Conservation (phyloP, 345 rosid species). For the Sonneratia alba region DNA sequence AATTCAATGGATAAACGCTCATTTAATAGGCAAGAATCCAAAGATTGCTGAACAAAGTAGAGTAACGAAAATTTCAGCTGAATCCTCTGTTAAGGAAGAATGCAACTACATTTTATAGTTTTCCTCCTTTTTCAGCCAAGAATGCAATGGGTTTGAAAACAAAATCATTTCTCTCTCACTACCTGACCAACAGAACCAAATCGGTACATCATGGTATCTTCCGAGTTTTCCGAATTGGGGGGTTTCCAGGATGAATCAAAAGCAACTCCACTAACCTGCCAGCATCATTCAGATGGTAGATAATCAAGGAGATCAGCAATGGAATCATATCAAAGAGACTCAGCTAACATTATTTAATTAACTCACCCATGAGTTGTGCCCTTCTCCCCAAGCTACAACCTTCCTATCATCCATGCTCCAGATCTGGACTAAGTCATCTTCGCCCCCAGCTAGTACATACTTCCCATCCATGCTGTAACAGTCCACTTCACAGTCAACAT, state of each 20-base stretch:
- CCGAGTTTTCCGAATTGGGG: slow-evolving; percentile 76
- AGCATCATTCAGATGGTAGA: slow-evolving; percentile 18
- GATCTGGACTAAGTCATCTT: slow-evolving; percentile 97
- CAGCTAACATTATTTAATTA: slow-evolving; percentile 9
- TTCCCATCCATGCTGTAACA: slow-evolving; percentile 85
- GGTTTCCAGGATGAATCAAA: slow-evolving; percentile 94
- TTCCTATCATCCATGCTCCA: slow-evolving; percentile 99
- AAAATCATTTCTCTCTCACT: slow-evolving; percentile 10
- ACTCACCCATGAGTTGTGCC: slow-evolving; percentile 98
- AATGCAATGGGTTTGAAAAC: not conserved
- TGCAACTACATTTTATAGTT: not conserved
- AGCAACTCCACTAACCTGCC: slow-evolving; percentile 98
- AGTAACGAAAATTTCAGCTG: not conserved
- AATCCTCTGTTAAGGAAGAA: not conserved
- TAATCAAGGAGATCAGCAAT: slow-evolving; percentile 11
- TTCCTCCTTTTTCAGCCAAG: no score
- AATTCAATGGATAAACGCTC: not conserved
- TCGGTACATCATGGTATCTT: slow-evolving; percentile 81
- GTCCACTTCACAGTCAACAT: not conserved
- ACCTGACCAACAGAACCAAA: slow-evolving; percentile 99
- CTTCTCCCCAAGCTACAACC: slow-evolving; percentile 99
- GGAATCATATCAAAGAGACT: slow-evolving; percentile 7
- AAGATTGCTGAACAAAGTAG: not conserved
- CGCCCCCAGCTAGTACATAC: slow-evolving; percentile 94
- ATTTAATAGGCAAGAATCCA: not conserved